A percentile compares a stretch with the other conserved stretches of the same genome.
phyloP scores from a whole-genome alignment of 2,329 filamentous ascomycete species.

The Cryphonectria radicalis region DNA sequence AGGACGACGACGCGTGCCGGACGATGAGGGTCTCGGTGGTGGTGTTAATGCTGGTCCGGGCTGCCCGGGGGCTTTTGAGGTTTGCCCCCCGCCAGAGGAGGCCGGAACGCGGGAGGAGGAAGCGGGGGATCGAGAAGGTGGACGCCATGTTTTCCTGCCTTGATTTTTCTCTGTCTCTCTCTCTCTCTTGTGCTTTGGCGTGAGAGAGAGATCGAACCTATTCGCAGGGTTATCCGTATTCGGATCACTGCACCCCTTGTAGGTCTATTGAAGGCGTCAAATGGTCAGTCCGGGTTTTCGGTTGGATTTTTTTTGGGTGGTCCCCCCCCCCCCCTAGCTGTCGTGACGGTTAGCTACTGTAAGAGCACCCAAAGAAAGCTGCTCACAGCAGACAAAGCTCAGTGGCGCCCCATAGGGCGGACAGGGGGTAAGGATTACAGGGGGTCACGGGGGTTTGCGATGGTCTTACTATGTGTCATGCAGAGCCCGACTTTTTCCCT shows the following conservation, averaged over 20 bases:
- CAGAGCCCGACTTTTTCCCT: constrained; percentile 13
- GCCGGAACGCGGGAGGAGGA: constrained; percentile 67
- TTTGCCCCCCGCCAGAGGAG: constrained; percentile 55
- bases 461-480: background rate
- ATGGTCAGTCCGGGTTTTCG: background rate
- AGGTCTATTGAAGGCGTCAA: background rate
- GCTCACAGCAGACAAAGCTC: background rate
- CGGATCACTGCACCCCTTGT: background rate
- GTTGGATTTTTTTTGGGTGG: background rate
- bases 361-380: background rate
- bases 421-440: background rate
- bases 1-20: constrained; percentile 38
- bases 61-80: constrained; percentile 31
- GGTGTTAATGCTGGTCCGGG: constrained; percentile 32
- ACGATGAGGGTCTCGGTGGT: constrained; percentile 39
- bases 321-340: no score
- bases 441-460: no score
- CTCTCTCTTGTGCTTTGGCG: background rate
- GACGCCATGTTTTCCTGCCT: constrained; percentile 44
- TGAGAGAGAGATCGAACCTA: background rate
- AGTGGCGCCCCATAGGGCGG: background rate
- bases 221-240: background rate
- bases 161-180: background rate
- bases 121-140: constrained; percentile 64
- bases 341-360: background rate